These are phyloP conservation scores for Solanum rostratum DNA, from an alignment of 257 asterid genomes.

Conservation along the genomic window DNA sequence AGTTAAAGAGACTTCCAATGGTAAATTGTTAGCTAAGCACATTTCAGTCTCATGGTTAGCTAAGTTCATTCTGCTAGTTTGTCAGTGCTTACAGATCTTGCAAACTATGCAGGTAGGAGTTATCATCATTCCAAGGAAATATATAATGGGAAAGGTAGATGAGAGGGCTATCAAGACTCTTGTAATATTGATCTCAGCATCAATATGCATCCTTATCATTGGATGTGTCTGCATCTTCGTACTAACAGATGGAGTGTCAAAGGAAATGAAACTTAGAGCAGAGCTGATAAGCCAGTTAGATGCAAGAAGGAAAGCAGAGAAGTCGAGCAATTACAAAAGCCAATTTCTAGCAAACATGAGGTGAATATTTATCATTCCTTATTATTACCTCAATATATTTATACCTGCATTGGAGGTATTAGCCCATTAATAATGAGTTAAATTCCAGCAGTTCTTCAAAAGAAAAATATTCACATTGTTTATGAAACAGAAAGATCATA, in stretches of 20 bases:
- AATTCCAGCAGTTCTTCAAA: not conserved
- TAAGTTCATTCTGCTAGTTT: not conserved
- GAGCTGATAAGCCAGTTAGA: slow-evolving; percentile 69
- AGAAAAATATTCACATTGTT: not conserved
- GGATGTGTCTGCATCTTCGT: slow-evolving; percentile 85
- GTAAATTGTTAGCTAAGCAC: slow-evolving; percentile 15
- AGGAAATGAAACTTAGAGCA: slow-evolving; percentile 88
- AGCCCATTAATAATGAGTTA: not conserved
- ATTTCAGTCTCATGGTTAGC: not conserved
- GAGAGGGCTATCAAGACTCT: slow-evolving; percentile 60
- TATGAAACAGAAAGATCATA: not conserved
- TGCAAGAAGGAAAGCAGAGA: slow-evolving; percentile 93
- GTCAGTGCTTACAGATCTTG: not conserved
- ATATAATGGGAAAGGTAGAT: slow-evolving; percentile 90
- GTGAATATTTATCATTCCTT: slow-evolving; percentile 14
- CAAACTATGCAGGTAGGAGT: slow-evolving; percentile 67
- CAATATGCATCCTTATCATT: slow-evolving; percentile 61
- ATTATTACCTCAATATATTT: not conserved
- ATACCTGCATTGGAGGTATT: not conserved
- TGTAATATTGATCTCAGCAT: slow-evolving; percentile 68
- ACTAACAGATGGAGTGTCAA: slow-evolving; percentile 81
- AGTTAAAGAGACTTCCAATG: slow-evolving; percentile 92
- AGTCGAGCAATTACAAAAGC: slow-evolving; percentile 85
- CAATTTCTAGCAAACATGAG: slow-evolving; percentile 97
- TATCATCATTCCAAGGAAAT: slow-evolving; percentile 73